A percentile compares a stretch with the other conserved stretches of the same genome.
These are phyloP conservation scores for Aspergillus ruber DNA, from an alignment of 2,329 filamentous ascomycete genomes.

Conservation along the genomic window DNA sequence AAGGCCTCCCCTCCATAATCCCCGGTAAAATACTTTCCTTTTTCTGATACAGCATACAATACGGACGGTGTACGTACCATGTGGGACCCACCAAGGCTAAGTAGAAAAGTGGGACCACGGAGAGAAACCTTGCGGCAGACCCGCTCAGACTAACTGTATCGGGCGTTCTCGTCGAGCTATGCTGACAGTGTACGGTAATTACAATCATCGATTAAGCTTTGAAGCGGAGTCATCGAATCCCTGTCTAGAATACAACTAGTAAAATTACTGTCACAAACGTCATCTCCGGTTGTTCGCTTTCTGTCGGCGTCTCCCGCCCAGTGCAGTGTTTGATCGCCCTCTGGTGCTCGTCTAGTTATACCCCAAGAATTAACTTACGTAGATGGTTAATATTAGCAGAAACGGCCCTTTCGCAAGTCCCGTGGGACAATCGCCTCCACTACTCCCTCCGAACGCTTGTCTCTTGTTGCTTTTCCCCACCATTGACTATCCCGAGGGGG, in stretches of 20 bases:
- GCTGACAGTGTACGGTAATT: neutral
- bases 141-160: neutral
- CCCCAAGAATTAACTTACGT: neutral
- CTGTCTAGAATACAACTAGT: slow-evolving; percentile 4
- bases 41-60: neutral
- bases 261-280: neutral
- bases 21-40: neutral
- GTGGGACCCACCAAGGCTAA: too few species aligned
- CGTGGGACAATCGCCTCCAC: neutral
- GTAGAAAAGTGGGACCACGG: too few species aligned
- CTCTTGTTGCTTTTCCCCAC: slow-evolving; percentile 1
- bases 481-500: too few species aligned
- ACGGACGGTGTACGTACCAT: too few species aligned
- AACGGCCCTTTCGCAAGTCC: neutral
- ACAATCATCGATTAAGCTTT: slow-evolving; percentile 21
- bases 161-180: neutral
- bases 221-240: slow-evolving; percentile 13
- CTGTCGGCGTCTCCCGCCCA: slow-evolving; percentile 4
- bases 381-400: neutral
- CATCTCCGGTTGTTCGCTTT: neutral
- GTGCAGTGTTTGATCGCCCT: neutral
- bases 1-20: neutral
- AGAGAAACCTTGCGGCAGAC: neutral
- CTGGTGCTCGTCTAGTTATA: slow-evolving; percentile 1
- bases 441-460: neutral